Evolutionary conservation across 2,329 filamentous ascomycete species (phyloP).

Genomic region (Proliferodiscus dingleyae): DNA sequence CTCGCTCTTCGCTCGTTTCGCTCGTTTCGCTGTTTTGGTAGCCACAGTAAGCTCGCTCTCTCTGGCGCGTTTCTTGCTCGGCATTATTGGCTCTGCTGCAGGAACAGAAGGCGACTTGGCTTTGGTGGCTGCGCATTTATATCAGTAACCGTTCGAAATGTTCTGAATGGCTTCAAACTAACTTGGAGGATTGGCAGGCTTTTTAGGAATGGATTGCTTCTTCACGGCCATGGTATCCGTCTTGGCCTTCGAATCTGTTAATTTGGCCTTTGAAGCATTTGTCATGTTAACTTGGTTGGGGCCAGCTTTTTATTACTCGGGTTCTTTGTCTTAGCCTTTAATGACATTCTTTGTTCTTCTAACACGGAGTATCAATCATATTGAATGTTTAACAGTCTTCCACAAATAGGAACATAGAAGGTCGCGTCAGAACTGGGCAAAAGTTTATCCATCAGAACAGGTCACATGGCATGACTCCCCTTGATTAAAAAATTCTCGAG

Average conservation of each 20-base stretch:
- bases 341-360: background rate
- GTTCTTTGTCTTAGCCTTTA: background rate
- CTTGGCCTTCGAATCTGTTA: background rate
- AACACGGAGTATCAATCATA: background rate
- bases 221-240: background rate
- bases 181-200: background rate
- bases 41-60: background rate
- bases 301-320: background rate
- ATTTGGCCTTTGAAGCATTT: background rate
- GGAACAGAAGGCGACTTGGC: background rate
- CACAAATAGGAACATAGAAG: too few relatives aligned
- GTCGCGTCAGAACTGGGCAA: too few relatives aligned
- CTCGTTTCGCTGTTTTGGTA: background rate
- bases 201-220: background rate
- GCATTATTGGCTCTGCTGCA: background rate
- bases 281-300: background rate
- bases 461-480: too few relatives aligned
- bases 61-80: background rate
- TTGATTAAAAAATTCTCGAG: too few relatives aligned
- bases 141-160: background rate
- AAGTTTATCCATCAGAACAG: too few relatives aligned
- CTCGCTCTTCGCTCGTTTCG: slow-evolving; percentile 15
- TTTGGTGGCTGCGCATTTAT: background rate
- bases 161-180: background rate
- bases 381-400: background rate